Evolutionary conservation across 495 filamentous ascomycete species (phyloP).

Genomic region (Gamarada debralockiae): DNA sequence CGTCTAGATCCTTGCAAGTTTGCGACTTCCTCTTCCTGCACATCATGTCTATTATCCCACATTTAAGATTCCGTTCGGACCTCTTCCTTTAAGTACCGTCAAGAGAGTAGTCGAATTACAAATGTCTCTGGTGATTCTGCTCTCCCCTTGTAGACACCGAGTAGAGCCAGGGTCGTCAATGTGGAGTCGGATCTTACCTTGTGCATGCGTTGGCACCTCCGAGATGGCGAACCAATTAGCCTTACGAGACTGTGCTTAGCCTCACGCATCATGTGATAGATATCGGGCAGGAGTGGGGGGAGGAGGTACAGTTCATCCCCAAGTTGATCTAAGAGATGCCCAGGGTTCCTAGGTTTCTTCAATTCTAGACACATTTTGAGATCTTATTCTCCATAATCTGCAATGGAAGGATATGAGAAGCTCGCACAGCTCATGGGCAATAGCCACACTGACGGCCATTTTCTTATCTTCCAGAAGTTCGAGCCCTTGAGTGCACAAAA

Average conservation of each 20-base stretch:
- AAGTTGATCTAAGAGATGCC: too few relatives aligned
- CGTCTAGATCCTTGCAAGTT: neutral
- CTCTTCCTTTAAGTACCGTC: neutral
- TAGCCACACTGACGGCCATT: slow-evolving; percentile 13
- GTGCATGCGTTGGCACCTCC: neutral
- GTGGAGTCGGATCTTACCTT: neutral
- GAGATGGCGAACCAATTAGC: neutral
- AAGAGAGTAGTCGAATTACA: neutral
- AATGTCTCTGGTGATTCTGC: neutral
- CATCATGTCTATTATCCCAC: neutral
- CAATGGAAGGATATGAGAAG: slow-evolving; percentile 17
- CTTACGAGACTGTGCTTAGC: neutral
- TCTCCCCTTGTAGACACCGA: neutral
- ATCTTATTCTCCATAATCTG: neutral
- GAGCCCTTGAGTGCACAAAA: slow-evolving; percentile 29
- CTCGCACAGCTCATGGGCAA: slow-evolving; percentile 21
- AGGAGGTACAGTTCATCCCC: too few relatives aligned
- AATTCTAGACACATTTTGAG: neutral
- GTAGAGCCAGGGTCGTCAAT: neutral
- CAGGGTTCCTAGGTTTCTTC: neutral
- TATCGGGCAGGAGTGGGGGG: neutral
- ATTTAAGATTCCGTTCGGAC: neutral
- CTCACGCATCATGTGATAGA: neutral
- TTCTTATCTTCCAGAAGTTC: slow-evolving; percentile 30
- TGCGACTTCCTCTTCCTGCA: neutral